Evolutionary conservation across 495 filamentous ascomycete genomes (phyloP).

Genomic region (Neurospora hispaniola): DNA sequence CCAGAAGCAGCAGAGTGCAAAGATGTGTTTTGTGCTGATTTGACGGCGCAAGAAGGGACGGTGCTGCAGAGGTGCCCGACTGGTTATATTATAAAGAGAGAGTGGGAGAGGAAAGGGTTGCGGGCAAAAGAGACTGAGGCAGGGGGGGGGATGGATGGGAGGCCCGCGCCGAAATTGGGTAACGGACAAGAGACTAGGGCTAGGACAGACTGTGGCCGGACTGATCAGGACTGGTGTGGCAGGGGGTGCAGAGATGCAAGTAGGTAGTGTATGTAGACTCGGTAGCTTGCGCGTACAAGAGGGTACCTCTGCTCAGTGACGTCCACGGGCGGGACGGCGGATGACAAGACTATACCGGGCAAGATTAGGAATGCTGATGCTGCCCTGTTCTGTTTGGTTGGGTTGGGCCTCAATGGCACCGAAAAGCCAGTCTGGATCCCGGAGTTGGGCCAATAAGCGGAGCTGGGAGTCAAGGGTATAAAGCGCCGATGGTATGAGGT

Average conservation of each 20-base stretch:
- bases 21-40: constrained; percentile 33
- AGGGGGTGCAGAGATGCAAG: neutral
- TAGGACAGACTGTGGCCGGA: constrained; percentile 1
- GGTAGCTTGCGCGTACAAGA: neutral
- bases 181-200: constrained; percentile 3
- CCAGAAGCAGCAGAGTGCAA: constrained; percentile 20
- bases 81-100: constrained; percentile 18
- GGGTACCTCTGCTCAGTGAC: constrained; percentile 1
- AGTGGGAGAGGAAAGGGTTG: constrained; percentile 17
- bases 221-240: neutral
- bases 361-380: constrained; percentile 7
- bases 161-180: constrained; percentile 15
- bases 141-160: neutral
- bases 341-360: constrained; percentile 13
- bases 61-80: constrained; percentile 29
- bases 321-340: constrained; percentile 5
- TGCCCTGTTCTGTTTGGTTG: constrained; percentile 6
- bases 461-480: neutral
- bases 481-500: neutral
- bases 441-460: neutral
- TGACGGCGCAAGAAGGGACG: constrained; percentile 17
- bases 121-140: constrained; percentile 12
- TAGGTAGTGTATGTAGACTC: neutral
- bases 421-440: neutral
- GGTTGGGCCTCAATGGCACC: constrained; percentile 25